Percentiles rank a stretch among this genome's conserved stretches.
phyloP scores from a whole-genome alignment of 805 yeast genomes.

The Nakazawaea peltata region DNA sequence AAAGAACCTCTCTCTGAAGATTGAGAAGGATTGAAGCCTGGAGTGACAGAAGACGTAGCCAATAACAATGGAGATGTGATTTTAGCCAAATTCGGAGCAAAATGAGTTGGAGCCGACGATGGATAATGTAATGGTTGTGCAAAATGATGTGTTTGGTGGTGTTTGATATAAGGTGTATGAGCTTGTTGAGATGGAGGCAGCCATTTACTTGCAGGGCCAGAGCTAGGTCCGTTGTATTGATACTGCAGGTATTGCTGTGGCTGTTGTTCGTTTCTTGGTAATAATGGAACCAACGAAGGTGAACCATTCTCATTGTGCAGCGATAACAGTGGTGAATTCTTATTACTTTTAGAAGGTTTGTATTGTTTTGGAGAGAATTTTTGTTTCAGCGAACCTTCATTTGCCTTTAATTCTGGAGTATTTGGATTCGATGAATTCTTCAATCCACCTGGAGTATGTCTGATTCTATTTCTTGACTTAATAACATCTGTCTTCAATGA shows the following conservation, averaged over 20 bases:
- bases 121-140: constrained; percentile 60
- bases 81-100: constrained; percentile 54
- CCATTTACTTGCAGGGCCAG: too few species aligned
- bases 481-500: constrained; percentile 87
- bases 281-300: constrained; percentile 31
- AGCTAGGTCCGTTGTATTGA: too few species aligned
- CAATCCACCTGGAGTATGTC: constrained; percentile 26
- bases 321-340: constrained; percentile 9
- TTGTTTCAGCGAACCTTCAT: constrained; percentile 23
- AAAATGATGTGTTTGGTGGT: constrained; percentile 13
- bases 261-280: constrained; percentile 23
- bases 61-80: constrained; percentile 60
- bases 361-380: constrained; percentile 30
- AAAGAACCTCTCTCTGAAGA: constrained; percentile 21
- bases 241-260: constrained; percentile 13
- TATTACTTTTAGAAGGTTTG: constrained; percentile 17
- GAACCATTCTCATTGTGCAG: constrained; percentile 15
- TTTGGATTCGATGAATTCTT: constrained; percentile 32
- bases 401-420: constrained; percentile 49
- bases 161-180: constrained; percentile 10
- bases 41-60: constrained; percentile 35
- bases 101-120: constrained; percentile 61
- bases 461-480: constrained; percentile 82
- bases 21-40: constrained; percentile 30
- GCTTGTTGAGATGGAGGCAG: too few species aligned